These are phyloP conservation scores for Pistacia atlantica DNA, from an alignment of 345 rosid species.

Conservation along the genomic window DNA sequence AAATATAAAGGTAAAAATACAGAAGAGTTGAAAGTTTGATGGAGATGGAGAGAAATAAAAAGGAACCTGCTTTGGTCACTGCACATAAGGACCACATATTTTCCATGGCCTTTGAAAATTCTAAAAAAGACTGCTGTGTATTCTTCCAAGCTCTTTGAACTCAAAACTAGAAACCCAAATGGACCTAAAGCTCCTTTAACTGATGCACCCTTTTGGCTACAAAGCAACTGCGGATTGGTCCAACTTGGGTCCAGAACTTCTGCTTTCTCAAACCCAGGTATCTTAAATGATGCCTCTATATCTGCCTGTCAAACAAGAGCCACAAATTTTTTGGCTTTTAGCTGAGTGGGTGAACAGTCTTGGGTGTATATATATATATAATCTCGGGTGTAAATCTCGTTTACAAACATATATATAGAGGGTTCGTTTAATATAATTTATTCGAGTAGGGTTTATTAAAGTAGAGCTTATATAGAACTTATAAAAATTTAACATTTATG, in stretches of 20 bases:
- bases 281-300: constrained; percentile 56
- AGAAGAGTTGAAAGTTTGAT: background rate
- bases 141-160: constrained; percentile 52
- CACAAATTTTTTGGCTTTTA: background rate
- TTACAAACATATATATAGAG: no score
- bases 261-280: constrained; percentile 46
- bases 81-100: constrained; percentile 60
- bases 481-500: no score
- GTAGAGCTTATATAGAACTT: no score
- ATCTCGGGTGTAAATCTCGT: no score
- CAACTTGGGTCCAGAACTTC: constrained; percentile 58
- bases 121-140: constrained; percentile 61
- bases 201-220: constrained; percentile 44
- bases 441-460: no score
- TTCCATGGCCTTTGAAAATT: constrained; percentile 47
- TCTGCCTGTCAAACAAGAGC: constrained; percentile 45
- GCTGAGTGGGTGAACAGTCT: background rate
- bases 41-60: background rate
- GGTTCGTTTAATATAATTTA: no score
- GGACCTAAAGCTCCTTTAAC: constrained; percentile 58
- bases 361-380: no score
- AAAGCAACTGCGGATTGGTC: constrained; percentile 52
- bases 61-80: constrained; percentile 66
- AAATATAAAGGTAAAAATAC: background rate
- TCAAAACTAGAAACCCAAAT: constrained; percentile 61